Percentiles rank a stretch among this genome's conserved stretches.
Conservation (phyloP, 2,329 filamentous ascomycete species). For the Fusarium subtropicale region DNA sequence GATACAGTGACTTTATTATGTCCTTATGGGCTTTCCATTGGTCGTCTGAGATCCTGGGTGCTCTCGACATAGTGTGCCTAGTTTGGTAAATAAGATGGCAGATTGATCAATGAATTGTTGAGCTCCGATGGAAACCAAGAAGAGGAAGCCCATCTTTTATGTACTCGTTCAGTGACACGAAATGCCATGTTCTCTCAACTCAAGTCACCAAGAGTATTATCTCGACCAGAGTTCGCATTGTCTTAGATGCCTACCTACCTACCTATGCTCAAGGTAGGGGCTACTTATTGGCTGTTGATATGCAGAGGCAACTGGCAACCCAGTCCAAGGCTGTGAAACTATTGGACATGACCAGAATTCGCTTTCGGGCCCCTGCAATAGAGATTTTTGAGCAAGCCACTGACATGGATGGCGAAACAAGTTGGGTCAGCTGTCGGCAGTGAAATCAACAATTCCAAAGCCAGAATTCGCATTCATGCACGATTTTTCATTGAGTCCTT, state of each 20-base stretch:
- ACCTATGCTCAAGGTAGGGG: not conserved
- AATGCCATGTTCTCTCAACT: not conserved
- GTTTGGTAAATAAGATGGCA: rapidly evolving
- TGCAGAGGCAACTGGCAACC: not conserved
- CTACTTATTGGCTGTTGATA: not conserved
- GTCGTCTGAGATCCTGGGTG: not conserved
- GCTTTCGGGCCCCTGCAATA: not conserved
- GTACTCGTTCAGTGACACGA: not conserved
- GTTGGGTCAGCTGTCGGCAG: not conserved
- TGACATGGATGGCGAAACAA: not conserved
- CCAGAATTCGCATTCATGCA: not conserved
- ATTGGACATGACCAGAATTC: constrained; percentile 2
- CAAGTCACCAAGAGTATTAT: not conserved
- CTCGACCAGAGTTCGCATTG: not conserved
- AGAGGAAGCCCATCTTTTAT: not conserved
- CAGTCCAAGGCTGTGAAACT: not conserved
- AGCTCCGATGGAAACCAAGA: not conserved
- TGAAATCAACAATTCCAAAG: not conserved
- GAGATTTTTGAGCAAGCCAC: not conserved
- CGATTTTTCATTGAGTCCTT: not conserved
- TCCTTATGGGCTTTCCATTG: not conserved
- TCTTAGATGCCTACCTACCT: not conserved
- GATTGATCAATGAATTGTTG: too few relatives aligned
- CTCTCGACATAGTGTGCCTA: not conserved
- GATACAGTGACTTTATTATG: not conserved